phyloP scores from a whole-genome alignment of 2,329 filamentous ascomycete genomes.

The Nigrograna mackinnonii region DNA sequence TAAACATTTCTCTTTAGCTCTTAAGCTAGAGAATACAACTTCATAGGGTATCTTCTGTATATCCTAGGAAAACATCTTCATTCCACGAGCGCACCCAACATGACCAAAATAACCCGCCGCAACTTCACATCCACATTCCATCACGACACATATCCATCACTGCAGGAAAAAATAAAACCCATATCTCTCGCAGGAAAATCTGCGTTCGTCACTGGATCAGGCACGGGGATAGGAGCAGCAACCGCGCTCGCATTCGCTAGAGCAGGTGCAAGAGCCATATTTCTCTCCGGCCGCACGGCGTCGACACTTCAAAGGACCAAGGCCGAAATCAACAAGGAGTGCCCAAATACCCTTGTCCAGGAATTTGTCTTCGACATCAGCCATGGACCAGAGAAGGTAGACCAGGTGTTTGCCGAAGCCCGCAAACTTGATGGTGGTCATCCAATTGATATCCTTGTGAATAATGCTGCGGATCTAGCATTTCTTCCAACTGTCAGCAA shows the following conservation, averaged over 20 bases:
- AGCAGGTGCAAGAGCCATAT: not conserved
- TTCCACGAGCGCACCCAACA: too few species aligned
- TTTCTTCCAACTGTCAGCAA: not conserved
- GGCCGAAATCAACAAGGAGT: not conserved
- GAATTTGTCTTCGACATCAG: constrained; percentile 1
- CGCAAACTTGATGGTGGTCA: not conserved
- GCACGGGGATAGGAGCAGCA: not conserved
- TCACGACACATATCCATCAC: not conserved
- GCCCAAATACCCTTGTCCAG: not conserved
- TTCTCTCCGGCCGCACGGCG: not conserved
- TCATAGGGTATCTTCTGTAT: too few species aligned
- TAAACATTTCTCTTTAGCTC: too few species aligned
- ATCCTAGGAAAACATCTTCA: too few species aligned
- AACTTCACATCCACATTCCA: constrained; percentile 1
- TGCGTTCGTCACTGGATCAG: not conserved
- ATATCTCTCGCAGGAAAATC: not conserved
- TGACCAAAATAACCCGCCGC: not conserved
- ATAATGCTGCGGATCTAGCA: constrained; percentile 1
- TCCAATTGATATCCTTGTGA: not conserved
- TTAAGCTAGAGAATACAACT: too few species aligned
- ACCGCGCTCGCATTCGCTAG: not conserved
- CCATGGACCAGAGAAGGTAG: not conserved
- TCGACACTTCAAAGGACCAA: not conserved
- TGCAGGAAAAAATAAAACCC: not conserved
- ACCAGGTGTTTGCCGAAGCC: not conserved